Conservation (phyloP, 1,284 basidiomycete genomes). For the Sanghuangporus sanghuang region DNA sequence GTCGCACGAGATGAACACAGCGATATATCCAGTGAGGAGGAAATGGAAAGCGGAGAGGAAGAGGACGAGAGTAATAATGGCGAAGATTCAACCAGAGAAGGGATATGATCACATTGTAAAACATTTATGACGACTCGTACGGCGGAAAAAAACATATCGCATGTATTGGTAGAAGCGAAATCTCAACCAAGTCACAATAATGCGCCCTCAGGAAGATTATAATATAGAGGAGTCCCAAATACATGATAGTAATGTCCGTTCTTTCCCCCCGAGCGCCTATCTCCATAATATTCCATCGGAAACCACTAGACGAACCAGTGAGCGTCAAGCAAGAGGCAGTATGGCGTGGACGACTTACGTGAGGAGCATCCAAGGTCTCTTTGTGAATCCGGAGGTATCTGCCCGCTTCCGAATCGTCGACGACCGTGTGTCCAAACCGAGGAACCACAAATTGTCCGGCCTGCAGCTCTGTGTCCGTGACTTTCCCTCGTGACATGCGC, state of each 20-base stretch:
- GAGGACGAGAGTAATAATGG: conserved; percentile 31
- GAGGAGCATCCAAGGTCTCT: conserved; percentile 55
- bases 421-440: conserved; percentile 44
- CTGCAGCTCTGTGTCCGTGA: conserved; percentile 75
- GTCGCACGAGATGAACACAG: not conserved
- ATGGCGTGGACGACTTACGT: conserved; percentile 39
- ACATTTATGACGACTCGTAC: not conserved
- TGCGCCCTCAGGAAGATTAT: conserved; percentile 50
- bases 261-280: conserved; percentile 46
- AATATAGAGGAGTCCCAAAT: conserved; percentile 67
- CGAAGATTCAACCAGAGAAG: conserved; percentile 18
- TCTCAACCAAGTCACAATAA: conserved; percentile 32
- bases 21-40: not conserved
- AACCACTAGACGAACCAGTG: conserved; percentile 54
- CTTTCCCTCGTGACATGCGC: conserved; percentile 62
- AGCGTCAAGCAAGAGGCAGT: not conserved
- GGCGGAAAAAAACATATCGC: not conserved
- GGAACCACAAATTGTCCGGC: conserved; percentile 80
- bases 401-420: conserved; percentile 55
- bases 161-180: not conserved
- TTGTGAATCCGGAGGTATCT: conserved; percentile 67
- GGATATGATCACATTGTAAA: not conserved
- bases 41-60: conserved; percentile 21
- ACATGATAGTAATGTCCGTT: conserved; percentile 75
- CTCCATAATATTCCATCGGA: conserved; percentile 63